Evolutionary conservation across 768 basidiomycete species (phyloP), one percentile per base, ranked within the genome.

Genomic region (Erythrobasidium yunnanense): DNA sequence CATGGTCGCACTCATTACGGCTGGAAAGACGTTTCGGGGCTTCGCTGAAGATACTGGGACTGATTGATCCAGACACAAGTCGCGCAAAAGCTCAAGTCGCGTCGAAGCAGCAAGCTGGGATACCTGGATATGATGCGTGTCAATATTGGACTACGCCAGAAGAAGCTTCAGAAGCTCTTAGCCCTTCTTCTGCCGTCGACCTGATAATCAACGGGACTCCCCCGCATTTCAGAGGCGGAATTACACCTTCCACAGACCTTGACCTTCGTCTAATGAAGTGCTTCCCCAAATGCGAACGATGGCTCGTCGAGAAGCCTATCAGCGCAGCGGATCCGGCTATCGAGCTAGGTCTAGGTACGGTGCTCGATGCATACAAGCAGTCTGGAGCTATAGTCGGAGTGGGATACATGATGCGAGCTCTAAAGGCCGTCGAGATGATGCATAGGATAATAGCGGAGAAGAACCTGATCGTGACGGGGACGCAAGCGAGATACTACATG

Each of bases 371-470:
- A 22, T 55, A 29, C 22, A 45, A 52, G 23, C 4, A 22, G 2
- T 29, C 50, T 15, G 20, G 11, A 20, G 52, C 63, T 11, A 42
- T 66, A 5, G 63, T 66, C 11, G 52, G 52, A 5, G 60, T 66
- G 18, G 67, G 67, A 22, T 90, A 90, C 75, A 95, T 95, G 90
- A 80, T 95, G 69, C 84, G 90, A 69, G 92, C 93, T 78, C 81
- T 93, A 72, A 87, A 86, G 65, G 91, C 87, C 32, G 89, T 93
- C 22, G 90, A 95, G 78, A 86, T 85, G 82, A 95, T 96, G 88
- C 92, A 93, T 78, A 83, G 86, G 68, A 91, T 96, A 76, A 87
- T 99, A 75, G 80, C 88, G 73, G 90, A 93, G 69, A 96, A 96
- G 76, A 83, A 89, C 73, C 81, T 99, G 66, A 87, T 86, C 22